These are phyloP conservation scores for Cocos nucifera DNA, from an alignment of 176 grass and related monocot species.

Conservation along the genomic window DNA sequence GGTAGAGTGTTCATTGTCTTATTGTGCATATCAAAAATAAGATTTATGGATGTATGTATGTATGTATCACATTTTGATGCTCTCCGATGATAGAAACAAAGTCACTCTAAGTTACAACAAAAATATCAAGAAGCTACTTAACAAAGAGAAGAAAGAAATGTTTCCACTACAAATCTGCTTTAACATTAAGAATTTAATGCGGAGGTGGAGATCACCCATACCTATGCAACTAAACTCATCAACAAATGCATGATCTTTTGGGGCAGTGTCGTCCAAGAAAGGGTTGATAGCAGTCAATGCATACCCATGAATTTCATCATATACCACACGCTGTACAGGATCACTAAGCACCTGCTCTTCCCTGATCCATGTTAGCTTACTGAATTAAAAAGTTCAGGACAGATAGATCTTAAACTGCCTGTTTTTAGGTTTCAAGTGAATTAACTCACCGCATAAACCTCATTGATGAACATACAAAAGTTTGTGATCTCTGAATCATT, in stretches of 20 bases:
- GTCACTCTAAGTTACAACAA: no score
- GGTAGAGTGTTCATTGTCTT: no score
- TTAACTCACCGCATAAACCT: constrained; percentile 62
- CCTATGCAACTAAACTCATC: constrained; percentile 96
- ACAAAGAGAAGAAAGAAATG: no score
- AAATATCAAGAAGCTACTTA: no score
- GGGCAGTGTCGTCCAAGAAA: constrained; percentile 73
- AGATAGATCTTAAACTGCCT: not conserved
- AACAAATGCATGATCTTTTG: constrained; percentile 69
- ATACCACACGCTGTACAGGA: constrained; percentile 63
- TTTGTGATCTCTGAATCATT: constrained; percentile 57
- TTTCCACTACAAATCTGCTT: no score
- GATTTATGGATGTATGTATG: no score
- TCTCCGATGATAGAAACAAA: no score
- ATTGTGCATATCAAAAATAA: no score
- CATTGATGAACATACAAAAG: constrained; percentile 91
- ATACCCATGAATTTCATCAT: constrained; percentile 90
- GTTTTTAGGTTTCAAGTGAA: not conserved
- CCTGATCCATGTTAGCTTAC: constrained; percentile 30
- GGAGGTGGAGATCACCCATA: constrained; percentile 8
- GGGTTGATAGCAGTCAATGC: constrained; percentile 63
- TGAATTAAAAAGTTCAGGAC: constrained; percentile 6
- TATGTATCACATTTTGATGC: no score
- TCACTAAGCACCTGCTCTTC: constrained; percentile 68
- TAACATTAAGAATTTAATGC: not conserved